These are phyloP conservation scores for Clonostachys rosea DNA, from an alignment of 2,329 filamentous ascomycete genomes.

Conservation along the genomic window DNA sequence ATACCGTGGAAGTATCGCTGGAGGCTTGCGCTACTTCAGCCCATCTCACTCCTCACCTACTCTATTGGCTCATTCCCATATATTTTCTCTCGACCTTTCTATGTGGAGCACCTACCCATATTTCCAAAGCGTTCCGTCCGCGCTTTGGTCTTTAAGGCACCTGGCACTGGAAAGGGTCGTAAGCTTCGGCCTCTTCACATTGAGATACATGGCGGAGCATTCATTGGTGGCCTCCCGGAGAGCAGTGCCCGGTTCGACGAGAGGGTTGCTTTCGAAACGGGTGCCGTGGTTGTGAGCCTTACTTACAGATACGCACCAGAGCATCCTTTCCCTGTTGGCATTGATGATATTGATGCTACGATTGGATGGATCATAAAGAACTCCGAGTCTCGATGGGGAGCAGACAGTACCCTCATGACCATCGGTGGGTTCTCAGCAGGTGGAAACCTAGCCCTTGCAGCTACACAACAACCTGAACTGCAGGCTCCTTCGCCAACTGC, in stretches of 20 bases:
- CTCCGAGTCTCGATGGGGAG: conserved; percentile 23
- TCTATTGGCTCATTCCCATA: conserved; percentile 25
- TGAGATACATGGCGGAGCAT: conserved; percentile 37
- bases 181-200: conserved; percentile 33
- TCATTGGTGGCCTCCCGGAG: conserved; percentile 36
- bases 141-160: conserved; percentile 25
- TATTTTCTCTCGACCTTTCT: conserved; percentile 26
- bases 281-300: conserved; percentile 39
- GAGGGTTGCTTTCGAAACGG: conserved; percentile 26
- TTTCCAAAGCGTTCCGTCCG: conserved; percentile 14
- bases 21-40: conserved; percentile 35
- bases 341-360: conserved; percentile 40
- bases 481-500: conserved; percentile 12
- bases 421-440: conserved; percentile 37
- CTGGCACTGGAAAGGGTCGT: conserved; percentile 4
- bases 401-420: conserved; percentile 32
- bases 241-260: conserved; percentile 24
- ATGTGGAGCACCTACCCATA: conserved; percentile 23
- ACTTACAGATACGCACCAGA: conserved; percentile 48
- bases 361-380: conserved; percentile 31
- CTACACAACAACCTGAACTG: conserved; percentile 14
- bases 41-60: conserved; percentile 28
- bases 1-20: conserved; percentile 28
- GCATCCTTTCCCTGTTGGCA: conserved; percentile 38
- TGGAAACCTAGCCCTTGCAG: conserved; percentile 33